Conservation (phyloP, 495 filamentous ascomycete genomes). For the Neurospora hispaniola region DNA sequence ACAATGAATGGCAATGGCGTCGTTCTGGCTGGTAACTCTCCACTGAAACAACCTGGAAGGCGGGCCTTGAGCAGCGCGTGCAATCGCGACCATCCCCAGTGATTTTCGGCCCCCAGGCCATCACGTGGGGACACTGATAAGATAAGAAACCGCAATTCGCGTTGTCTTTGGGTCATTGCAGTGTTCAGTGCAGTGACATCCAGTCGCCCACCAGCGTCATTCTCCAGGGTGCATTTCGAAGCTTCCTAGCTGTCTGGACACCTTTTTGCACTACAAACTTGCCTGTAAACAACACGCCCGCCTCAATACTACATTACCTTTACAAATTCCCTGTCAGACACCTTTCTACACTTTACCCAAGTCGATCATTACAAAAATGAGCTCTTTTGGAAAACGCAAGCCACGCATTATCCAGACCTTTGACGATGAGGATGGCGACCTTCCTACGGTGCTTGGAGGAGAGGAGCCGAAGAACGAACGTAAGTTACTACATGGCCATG, state of each 20-base stretch:
- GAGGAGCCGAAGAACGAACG: conserved; percentile 24
- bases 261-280: neutral
- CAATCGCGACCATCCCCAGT: neutral
- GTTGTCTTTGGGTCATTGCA: neutral
- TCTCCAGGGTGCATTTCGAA: neutral
- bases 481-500: conserved; percentile 13
- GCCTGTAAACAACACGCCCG: neutral
- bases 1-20: conserved; percentile 1
- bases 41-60: conserved; percentile 3
- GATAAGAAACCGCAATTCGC: conserved; percentile 16
- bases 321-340: neutral
- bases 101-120: conserved; percentile 3
- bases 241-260: neutral
- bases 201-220: neutral
- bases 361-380: conserved; percentile 34
- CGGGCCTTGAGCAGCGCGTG: neutral
- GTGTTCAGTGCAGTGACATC: neutral
- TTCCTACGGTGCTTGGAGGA: conserved; percentile 16
- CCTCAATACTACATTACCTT: neutral
- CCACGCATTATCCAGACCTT: conserved; percentile 62
- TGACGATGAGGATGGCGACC: conserved; percentile 47
- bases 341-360: neutral
- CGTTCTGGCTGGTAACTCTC: neutral
- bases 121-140: conserved; percentile 9
- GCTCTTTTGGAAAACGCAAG: conserved; percentile 58